Conservation (phyloP, 2,329 filamentous ascomycete species). For the Alternaria sp. region DNA sequence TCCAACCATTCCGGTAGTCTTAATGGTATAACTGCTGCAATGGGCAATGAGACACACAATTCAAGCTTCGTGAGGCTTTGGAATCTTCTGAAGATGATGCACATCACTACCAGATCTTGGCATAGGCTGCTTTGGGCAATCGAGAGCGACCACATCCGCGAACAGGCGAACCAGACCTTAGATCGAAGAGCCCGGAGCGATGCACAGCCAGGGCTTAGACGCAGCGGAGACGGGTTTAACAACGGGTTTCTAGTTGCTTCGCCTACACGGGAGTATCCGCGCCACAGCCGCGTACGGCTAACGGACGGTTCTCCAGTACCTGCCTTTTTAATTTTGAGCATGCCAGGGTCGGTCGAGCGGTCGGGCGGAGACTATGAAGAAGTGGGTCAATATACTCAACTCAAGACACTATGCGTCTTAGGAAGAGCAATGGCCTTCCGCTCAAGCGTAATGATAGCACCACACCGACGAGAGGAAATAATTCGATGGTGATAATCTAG, state of each 20-base stretch:
- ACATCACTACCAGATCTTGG: background rate
- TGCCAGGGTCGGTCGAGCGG: background rate
- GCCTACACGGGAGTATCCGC: background rate
- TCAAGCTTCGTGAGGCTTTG: background rate
- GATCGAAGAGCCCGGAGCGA: background rate
- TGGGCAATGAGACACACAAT: background rate
- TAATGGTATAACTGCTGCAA: slow-evolving; percentile 27
- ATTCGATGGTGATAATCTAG: too few relatives aligned
- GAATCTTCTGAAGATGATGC: background rate
- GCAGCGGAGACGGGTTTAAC: background rate
- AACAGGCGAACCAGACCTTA: too few relatives aligned
- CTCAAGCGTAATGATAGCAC: background rate
- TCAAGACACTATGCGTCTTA: background rate
- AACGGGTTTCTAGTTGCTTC: background rate
- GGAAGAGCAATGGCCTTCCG: background rate
- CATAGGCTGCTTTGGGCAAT: background rate
- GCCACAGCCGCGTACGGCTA: background rate
- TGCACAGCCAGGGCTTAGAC: background rate
- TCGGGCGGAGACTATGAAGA: background rate
- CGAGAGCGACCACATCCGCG: background rate
- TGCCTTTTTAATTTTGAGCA: background rate
- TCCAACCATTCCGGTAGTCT: slow-evolving; percentile 22
- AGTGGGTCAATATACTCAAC: background rate
- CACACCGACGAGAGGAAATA: background rate
- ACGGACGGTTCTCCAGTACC: background rate